phyloP scores from a whole-genome alignment of 2,329 filamentous ascomycete species.

The Beauveria caledonica region DNA sequence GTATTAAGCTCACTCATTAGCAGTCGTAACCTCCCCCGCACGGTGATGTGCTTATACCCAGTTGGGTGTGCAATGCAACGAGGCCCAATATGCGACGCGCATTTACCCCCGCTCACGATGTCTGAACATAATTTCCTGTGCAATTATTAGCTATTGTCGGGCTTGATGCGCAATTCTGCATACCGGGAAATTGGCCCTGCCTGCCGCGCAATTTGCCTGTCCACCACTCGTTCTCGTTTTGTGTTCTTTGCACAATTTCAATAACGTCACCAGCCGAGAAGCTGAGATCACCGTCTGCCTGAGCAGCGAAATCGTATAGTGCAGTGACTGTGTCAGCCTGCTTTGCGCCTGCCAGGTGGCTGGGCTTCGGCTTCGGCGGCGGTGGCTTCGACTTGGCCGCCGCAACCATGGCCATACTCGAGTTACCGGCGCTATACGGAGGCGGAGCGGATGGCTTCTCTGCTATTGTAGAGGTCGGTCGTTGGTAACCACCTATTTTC shows the following conservation, averaged over 20 bases:
- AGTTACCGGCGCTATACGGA: conserved; percentile 52
- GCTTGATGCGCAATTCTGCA: conserved; percentile 19
- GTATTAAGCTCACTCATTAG: conserved; percentile 4
- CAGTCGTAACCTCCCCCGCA: neutral
- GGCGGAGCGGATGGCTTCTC: conserved; percentile 54
- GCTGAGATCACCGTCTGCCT: conserved; percentile 87
- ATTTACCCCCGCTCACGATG: neutral
- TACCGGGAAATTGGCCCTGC: conserved; percentile 92
- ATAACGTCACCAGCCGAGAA: conserved; percentile 85
- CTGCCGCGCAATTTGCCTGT: conserved; percentile 70
- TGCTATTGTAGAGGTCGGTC: conserved; percentile 29
- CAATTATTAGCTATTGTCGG: conserved; percentile 17
- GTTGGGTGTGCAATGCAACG: neutral
- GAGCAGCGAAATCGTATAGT: conserved; percentile 91
- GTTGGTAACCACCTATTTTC: conserved; percentile 28
- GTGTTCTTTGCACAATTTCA: conserved; percentile 75
- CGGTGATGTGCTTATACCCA: neutral
- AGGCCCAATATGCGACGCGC: neutral
- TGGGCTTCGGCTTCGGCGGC: conserved; percentile 72
- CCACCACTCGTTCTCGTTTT: conserved; percentile 98
- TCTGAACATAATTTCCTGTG: conserved; percentile 13
- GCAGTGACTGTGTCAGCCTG: conserved; percentile 75
- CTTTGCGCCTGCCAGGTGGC: conserved; percentile 56
- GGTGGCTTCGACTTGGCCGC: conserved; percentile 59
- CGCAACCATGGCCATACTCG: conserved; percentile 37